A percentile compares a stretch with the other conserved stretches of the same genome.
These are phyloP conservation scores for Lentinula raphanica DNA, from an alignment of 768 basidiomycete species.

Conservation along the genomic window DNA sequence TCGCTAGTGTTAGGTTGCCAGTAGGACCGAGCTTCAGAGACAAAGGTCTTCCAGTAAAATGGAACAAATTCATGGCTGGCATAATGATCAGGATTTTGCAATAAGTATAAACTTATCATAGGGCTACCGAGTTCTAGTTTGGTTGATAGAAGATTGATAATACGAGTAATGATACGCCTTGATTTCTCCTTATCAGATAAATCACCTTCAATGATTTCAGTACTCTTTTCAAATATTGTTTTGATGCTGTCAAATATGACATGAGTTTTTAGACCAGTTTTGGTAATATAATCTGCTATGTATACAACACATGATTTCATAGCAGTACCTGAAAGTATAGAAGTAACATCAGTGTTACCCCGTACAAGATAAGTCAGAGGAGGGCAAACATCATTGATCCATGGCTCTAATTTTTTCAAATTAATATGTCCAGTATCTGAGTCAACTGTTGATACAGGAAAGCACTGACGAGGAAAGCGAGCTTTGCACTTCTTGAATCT, in stretches of 20 bases:
- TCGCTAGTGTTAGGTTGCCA: slow-evolving; percentile 13
- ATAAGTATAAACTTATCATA: slow-evolving; percentile 28
- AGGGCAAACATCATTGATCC: slow-evolving; percentile 31
- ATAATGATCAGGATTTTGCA: slow-evolving; percentile 34
- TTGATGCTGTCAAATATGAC: slow-evolving; percentile 7
- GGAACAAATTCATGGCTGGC: slow-evolving; percentile 28
- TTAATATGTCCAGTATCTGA: slow-evolving; percentile 20
- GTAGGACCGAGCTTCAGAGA: slow-evolving; percentile 15
- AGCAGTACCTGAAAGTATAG: slow-evolving; percentile 32
- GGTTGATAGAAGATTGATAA: slow-evolving; percentile 30
- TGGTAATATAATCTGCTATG: slow-evolving; percentile 40
- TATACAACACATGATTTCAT: slow-evolving; percentile 34
- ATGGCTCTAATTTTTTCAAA: slow-evolving; percentile 28
- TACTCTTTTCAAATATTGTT: slow-evolving; percentile 20
- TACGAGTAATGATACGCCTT: slow-evolving; percentile 26
- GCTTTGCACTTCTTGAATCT: slow-evolving; percentile 26
- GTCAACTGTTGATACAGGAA: slow-evolving; percentile 19
- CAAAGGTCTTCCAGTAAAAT: slow-evolving; percentile 29
- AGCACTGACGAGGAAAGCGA: slow-evolving; percentile 28
- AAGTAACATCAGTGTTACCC: slow-evolving; percentile 35
- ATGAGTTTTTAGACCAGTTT: slow-evolving; percentile 32
- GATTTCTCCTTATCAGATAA: slow-evolving; percentile 17
- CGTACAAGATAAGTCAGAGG: slow-evolving; percentile 26
- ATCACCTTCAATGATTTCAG: slow-evolving; percentile 17
- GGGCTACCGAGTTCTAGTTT: slow-evolving; percentile 34